A percentile compares a stretch with the other conserved stretches of the same genome.
Evolutionary conservation across 306 rosid genomes (phyloP).

Genomic region (Cucumis hystrix): DNA sequence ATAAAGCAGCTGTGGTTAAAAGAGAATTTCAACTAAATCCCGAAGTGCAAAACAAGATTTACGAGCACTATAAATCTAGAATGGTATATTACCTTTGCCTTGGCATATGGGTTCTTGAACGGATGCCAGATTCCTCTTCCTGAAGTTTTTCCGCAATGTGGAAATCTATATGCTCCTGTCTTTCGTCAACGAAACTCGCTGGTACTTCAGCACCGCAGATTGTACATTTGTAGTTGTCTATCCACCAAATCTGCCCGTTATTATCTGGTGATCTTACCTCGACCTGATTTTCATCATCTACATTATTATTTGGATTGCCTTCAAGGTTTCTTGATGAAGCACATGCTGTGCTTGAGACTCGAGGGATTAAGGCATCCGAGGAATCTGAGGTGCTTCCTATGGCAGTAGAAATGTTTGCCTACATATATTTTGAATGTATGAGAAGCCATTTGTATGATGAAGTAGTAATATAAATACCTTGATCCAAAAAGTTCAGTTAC

Average conservation of each 20-base stretch:
- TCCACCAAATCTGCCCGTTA: conserved; percentile 37
- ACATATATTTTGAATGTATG: conserved; percentile 5
- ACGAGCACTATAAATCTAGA: not conserved
- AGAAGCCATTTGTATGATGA: not conserved
- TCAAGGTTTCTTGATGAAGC: conserved; percentile 20
- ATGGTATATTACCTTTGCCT: conserved; percentile 31
- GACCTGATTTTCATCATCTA: conserved; percentile 10
- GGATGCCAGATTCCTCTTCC: conserved; percentile 50
- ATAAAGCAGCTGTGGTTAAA: not conserved
- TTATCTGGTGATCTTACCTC: conserved; percentile 20
- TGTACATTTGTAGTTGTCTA: conserved; percentile 70
- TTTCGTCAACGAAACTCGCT: conserved; percentile 56
- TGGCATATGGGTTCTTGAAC: conserved; percentile 10
- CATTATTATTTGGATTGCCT: conserved; percentile 12
- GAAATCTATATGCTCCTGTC: conserved; percentile 83
- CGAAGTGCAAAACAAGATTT: not conserved
- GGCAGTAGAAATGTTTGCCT: conserved; percentile 12
- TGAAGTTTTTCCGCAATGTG: conserved; percentile 92
- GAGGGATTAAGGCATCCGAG: conserved; percentile 4
- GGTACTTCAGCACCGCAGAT: conserved; percentile 81
- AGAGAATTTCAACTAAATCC: not conserved
- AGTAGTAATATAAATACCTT: not conserved
- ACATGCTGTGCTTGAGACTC: conserved; percentile 13
- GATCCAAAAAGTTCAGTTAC: not conserved
- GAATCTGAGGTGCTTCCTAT: conserved; percentile 17